Conservation (phyloP, 805 yeast genomes). For the Starmerella asiatica region DNA sequence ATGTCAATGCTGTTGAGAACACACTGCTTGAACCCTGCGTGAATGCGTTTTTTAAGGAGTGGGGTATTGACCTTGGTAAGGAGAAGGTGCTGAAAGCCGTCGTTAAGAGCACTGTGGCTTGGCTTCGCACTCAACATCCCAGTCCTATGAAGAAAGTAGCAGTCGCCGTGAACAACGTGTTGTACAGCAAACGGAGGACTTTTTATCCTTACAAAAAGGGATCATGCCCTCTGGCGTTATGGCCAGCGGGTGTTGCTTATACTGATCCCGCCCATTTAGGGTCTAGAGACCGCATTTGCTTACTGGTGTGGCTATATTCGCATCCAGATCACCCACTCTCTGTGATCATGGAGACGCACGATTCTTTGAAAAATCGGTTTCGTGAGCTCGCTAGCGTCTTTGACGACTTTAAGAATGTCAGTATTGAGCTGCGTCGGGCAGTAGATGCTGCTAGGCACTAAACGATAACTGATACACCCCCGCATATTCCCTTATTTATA, state of each 20-base stretch:
- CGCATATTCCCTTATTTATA: no score
- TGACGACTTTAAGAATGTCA: not conserved
- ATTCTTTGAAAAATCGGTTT: not conserved
- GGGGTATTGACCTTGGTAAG: not conserved
- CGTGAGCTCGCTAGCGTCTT: not conserved
- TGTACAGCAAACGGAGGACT: constrained; percentile 3
- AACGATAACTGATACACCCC: no score
- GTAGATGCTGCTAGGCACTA: no score
- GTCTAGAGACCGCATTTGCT: not conserved
- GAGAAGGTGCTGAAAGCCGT: not conserved
- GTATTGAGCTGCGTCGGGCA: not conserved
- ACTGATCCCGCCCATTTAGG: constrained; percentile 7
- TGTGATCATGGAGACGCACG: not conserved
- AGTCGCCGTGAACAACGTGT: not conserved
- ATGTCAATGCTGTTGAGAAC: not conserved
- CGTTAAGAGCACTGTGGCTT: no score
- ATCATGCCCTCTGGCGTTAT: not conserved
- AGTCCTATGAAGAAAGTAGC: not conserved
- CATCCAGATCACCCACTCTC: not conserved
- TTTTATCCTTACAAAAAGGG: not conserved
- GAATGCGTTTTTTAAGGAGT: not conserved
- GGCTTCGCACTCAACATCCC: not conserved
- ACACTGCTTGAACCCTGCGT: not conserved
- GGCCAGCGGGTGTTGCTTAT: constrained; percentile 6
- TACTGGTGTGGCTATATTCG: constrained; percentile 3